Evolutionary conservation across 768 basidiomycete species (phyloP).

Genomic region (Grammothele lineata): DNA sequence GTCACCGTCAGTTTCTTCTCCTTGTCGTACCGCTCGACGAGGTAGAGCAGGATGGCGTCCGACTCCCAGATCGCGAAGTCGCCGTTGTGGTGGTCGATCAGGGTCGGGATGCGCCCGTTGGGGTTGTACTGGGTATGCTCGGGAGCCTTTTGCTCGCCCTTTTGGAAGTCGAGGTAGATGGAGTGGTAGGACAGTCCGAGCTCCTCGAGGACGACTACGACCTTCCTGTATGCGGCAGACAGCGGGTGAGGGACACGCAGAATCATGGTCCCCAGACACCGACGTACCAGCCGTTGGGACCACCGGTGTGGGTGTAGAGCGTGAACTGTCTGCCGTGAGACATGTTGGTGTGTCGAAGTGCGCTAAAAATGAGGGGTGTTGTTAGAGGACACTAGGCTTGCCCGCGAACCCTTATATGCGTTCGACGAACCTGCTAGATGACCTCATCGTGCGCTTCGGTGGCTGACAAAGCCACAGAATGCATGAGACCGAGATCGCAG

Average conservation of each 20-base stretch:
- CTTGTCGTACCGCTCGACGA: conserved; percentile 40
- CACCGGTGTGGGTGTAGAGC: conserved; percentile 18
- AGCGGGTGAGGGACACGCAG: neutral
- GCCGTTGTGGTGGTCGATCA: conserved; percentile 29
- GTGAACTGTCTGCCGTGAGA: conserved; percentile 26
- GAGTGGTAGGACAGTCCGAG: conserved; percentile 26
- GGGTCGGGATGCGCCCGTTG: conserved; percentile 34
- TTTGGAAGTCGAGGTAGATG: conserved; percentile 24
- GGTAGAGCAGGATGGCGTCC: conserved; percentile 40
- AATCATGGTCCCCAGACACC: no score
- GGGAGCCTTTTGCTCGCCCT: conserved; percentile 23
- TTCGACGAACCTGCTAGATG: no score
- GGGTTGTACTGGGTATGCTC: conserved; percentile 26
- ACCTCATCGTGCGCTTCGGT: no score
- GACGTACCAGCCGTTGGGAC: conserved; percentile 21
- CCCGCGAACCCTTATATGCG: no score
- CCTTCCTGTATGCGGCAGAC: conserved; percentile 16
- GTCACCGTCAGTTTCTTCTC: conserved; percentile 30
- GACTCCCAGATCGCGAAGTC: conserved; percentile 34
- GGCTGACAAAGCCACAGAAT: no score
- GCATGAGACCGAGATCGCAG: no score
- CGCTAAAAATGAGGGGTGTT: neutral
- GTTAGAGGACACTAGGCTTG: no score
- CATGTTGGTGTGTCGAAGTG: conserved; percentile 7
- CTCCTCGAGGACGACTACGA: conserved; percentile 23